Base-by-base conservation (phyloP, 192 early-diverging fungal species). In the Gigaspora rosea region DNA sequence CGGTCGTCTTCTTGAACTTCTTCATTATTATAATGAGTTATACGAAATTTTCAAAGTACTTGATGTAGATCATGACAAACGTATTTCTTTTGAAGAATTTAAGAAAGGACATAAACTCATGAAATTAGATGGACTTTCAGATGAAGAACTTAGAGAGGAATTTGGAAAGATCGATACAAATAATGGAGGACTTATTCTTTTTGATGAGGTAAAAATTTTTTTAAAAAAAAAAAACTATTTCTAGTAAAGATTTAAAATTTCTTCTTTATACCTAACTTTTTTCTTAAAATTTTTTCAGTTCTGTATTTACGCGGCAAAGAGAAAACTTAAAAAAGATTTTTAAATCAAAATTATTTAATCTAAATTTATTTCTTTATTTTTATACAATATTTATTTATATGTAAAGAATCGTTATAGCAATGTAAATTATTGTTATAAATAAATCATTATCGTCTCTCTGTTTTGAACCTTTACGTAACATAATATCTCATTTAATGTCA, bases 131-230 rank as follows among this genome's bases (percentile, higher is more conserved):
- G 70, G 11, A 32, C 3, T 18, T 54, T 33, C 70, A 9, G 52
- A 71, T 8, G 18, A 8, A 56, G 70, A 32, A 0, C 70, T 71
- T 71, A 56, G 57, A 50, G 22, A 20, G 5, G 70, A 12, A 56
- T 71, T 71, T 20, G 22, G 57, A 54, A 18, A 32, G 13, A 71
- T 71, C 33, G 70, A 71, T 35, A 71, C 52, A 46, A 71, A 71
- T 12, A 50, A 33, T 57, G 70, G 70, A 56, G 70, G 70, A 13
- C 52, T 54, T 71, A 71, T 71, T 32, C 51, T 71, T 15, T 71
- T 71, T 71, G 70, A 71, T 54, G 70, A 71, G 70, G 70, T 71
- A 71, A 54, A 54, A n/a, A n/a, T n/a, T n/a, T n/a, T 15, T 71
- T 18, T 0, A 27, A 27, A 27, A 27, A 27, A 27, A 27, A 54